These are phyloP conservation scores for Actinidia chinensis DNA, from an alignment of 179 eudicot species.

Conservation along the genomic window DNA sequence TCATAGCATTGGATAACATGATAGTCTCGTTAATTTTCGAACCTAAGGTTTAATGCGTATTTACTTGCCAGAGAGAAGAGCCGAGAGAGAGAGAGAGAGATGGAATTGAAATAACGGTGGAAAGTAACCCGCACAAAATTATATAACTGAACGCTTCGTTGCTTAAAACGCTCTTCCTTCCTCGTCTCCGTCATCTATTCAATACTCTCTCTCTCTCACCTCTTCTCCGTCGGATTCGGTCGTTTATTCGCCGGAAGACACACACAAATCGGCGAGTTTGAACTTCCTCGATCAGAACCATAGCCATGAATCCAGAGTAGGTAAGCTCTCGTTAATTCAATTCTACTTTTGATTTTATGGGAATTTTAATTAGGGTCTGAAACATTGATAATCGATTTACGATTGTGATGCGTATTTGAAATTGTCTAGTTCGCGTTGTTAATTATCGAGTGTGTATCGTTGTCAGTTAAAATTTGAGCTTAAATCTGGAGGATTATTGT, in stretches of 20 bases:
- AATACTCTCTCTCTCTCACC: neutral
- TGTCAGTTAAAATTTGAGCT: neutral
- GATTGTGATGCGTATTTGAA: neutral
- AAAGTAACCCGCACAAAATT: too few relatives aligned
- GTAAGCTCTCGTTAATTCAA: slow-evolving; percentile 5
- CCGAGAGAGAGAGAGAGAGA: too few relatives aligned
- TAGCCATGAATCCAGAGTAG: slow-evolving; percentile 19
- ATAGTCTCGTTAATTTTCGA: too few relatives aligned
- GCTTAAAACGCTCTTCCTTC: neutral
- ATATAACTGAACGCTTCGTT: neutral
- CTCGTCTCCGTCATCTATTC: too few relatives aligned
- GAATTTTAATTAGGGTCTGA: neutral
- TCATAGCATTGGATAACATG: too few relatives aligned
- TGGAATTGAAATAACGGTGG: too few relatives aligned
- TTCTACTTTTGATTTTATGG: neutral
- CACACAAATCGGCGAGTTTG: neutral
- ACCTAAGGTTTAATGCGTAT: too few relatives aligned
- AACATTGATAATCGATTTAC: neutral
- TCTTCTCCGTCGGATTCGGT: neutral
- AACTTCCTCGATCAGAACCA: slow-evolving; percentile 1
- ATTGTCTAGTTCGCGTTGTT: neutral
- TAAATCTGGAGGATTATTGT: neutral
- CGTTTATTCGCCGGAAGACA: neutral
- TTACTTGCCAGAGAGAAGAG: too few relatives aligned
- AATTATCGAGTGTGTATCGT: neutral